These are phyloP conservation scores for Drosera spatulata DNA, from an alignment of 179 eudicot species.

Conservation along the genomic window DNA sequence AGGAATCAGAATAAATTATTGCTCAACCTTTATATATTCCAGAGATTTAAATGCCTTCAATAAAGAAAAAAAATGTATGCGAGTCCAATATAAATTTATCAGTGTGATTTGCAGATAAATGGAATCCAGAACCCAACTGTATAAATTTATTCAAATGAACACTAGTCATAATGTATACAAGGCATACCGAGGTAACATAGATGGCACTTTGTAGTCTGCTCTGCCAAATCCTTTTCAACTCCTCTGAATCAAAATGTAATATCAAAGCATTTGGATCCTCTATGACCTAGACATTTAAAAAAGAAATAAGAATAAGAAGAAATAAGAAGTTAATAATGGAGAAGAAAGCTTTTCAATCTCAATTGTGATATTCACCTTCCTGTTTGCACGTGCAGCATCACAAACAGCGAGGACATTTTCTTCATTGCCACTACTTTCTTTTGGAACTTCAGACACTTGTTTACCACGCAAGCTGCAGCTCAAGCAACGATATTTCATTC, in stretches of 20 bases:
- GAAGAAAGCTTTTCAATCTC: not conserved
- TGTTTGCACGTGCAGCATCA: conserved; percentile 43
- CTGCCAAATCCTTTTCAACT: conserved; percentile 61
- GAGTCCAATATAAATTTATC: too few relatives aligned
- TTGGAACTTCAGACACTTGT: conserved; percentile 63
- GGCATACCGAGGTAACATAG: conserved; percentile 79
- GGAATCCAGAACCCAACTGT: too few relatives aligned
- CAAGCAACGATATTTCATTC: too few relatives aligned
- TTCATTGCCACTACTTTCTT: conserved; percentile 52
- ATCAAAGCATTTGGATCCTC: conserved; percentile 83
- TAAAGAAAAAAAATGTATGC: too few relatives aligned
- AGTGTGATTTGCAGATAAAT: too few relatives aligned
- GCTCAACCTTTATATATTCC: too few relatives aligned
- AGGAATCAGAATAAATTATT: too few relatives aligned
- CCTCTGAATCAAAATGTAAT: conserved; percentile 65
- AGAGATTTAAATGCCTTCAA: too few relatives aligned
- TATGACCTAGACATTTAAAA: conserved; percentile 39
- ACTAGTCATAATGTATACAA: not conserved
- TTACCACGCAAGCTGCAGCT: conserved; percentile 75
- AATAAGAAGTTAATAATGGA: conserved; percentile 3
- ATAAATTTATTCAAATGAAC: too few relatives aligned
- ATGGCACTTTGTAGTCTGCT: conserved; percentile 76
- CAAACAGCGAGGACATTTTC: conserved; percentile 66
- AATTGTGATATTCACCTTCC: conserved; percentile 29
- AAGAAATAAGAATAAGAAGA: conserved; percentile 1